Evolutionary conservation across 2,329 filamentous ascomycete species (phyloP).

Genomic region (Corinectria fuckeliana): DNA sequence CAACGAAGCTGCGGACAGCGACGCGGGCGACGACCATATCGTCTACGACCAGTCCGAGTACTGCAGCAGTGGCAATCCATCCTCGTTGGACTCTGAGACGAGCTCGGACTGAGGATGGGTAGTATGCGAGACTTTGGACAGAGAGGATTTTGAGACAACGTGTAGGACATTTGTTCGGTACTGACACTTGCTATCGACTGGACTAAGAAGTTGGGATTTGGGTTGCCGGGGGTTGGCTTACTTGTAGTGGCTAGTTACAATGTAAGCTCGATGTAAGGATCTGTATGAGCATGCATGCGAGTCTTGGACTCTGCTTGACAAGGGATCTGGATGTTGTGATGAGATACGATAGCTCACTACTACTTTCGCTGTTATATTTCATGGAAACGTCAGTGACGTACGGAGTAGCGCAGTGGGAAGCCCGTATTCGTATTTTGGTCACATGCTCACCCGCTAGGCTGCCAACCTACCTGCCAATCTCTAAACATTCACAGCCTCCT

Average conservation of each 20-base stretch:
- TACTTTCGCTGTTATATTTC: no score
- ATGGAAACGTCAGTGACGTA: no score
- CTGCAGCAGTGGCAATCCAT: conserved; percentile 15
- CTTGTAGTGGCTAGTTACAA: neutral
- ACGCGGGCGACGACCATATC: conserved; percentile 28
- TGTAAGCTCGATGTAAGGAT: neutral
- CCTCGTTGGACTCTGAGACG: neutral
- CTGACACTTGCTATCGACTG: neutral
- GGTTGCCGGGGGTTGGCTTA: neutral
- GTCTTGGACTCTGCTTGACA: no score
- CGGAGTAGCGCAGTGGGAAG: no score
- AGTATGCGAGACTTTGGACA: no score
- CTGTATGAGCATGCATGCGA: no score
- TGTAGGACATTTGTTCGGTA: neutral
- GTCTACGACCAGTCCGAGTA: conserved; percentile 36
- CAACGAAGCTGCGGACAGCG: conserved; percentile 29
- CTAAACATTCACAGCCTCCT: neutral
- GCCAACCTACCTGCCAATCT: neutral
- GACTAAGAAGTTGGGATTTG: neutral
- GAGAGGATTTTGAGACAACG: neutral
- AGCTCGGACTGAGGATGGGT: neutral
- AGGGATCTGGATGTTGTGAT: no score
- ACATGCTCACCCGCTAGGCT: neutral
- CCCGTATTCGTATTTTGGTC: neutral
- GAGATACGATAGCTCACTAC: no score